These are phyloP conservation scores for Sphaerosporella brunnea DNA, from an alignment of 495 filamentous ascomycete species.

Conservation along the genomic window DNA sequence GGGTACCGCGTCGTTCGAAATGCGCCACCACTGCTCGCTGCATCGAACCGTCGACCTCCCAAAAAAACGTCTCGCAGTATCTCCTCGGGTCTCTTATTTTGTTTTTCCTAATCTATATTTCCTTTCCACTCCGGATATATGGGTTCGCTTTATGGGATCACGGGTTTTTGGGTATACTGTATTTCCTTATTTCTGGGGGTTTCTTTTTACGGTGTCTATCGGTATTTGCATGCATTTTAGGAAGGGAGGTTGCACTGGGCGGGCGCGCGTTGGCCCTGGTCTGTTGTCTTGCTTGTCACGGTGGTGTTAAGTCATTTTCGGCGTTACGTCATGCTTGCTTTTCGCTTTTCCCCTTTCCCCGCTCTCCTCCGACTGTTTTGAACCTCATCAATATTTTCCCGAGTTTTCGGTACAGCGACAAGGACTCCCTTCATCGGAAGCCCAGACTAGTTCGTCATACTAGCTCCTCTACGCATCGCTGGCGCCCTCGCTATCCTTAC, in stretches of 20 bases:
- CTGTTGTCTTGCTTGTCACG: neutral
- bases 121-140: neutral
- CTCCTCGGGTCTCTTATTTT: neutral
- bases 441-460: neutral
- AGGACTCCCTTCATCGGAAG: neutral
- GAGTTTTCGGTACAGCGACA: neutral
- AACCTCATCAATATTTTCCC: neutral
- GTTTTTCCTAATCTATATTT: neutral
- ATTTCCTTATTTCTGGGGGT: neutral
- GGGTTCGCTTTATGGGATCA: neutral
- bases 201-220: neutral
- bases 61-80: neutral
- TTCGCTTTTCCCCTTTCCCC: neutral
- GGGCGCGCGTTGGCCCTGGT: neutral
- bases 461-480: neutral
- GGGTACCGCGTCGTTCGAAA: neutral
- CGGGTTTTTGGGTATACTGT: neutral
- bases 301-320: constrained; percentile 2
- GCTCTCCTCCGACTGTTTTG: neutral
- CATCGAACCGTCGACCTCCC: neutral
- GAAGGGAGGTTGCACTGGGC: neutral
- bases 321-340: constrained; percentile 2
- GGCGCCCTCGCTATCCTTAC: neutral
- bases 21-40: neutral
- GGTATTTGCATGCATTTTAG: neutral